Evolutionary conservation across 2,329 filamentous ascomycete species (phyloP).

Genomic region (Phialemoniopsis sp.): DNA sequence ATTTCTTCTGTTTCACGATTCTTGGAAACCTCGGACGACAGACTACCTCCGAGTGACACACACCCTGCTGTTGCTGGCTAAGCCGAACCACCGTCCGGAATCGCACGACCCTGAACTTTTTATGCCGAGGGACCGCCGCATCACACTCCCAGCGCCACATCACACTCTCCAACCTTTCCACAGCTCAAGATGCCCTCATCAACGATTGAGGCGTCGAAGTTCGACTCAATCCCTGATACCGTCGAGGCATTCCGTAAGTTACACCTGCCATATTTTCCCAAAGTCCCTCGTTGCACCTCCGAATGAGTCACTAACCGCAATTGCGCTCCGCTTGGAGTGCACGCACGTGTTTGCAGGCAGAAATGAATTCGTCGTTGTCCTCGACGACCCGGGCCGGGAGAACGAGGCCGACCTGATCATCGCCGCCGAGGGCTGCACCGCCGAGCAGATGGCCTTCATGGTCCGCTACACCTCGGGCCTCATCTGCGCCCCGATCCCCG

Average conservation of each 20-base stretch:
- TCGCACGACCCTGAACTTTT: neutral
- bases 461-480: constrained; percentile 86
- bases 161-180: constrained; percentile 1
- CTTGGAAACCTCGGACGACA: too few relatives aligned
- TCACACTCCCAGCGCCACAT: neutral
- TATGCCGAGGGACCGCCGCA: neutral
- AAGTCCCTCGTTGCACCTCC: neutral
- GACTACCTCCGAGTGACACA: too few relatives aligned
- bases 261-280: constrained; percentile 1
- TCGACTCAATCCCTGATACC: constrained; percentile 62
- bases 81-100: neutral
- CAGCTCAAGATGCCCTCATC: constrained; percentile 41
- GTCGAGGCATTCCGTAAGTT: constrained; percentile 60
- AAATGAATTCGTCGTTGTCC: constrained; percentile 92
- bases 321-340: too few relatives aligned
- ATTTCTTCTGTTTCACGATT: too few relatives aligned
- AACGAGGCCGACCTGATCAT: constrained; percentile 99
- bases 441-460: constrained; percentile 93
- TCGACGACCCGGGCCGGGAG: constrained; percentile 88
- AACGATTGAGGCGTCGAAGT: constrained; percentile 47
- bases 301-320: too few relatives aligned
- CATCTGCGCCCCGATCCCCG: constrained; percentile 81
- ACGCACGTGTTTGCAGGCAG: constrained; percentile 42
- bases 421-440: constrained; percentile 77
- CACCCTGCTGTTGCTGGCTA: too few relatives aligned